Evolutionary conservation across 441 rosid genomes (phyloP).

Genomic region (Gossypium aridum): DNA sequence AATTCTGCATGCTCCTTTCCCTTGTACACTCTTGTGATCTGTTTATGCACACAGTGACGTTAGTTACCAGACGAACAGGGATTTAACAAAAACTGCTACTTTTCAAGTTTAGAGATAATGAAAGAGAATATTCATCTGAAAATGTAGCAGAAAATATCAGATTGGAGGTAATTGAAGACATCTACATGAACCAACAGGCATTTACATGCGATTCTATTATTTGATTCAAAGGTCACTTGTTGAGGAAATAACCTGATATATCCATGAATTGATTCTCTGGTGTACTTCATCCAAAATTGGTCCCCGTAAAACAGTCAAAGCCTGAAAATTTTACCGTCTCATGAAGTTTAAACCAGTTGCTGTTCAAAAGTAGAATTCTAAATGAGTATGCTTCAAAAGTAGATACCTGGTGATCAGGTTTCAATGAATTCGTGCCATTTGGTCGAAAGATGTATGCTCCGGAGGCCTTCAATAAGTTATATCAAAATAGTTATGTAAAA

Average conservation of each 20-base stretch:
- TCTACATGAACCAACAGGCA: background rate
- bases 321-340: slow-evolving; percentile 23
- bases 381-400: background rate
- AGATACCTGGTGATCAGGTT: slow-evolving; percentile 36
- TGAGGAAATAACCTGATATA: slow-evolving; percentile 35
- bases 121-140: background rate
- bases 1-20: slow-evolving; percentile 46
- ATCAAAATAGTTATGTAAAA: slow-evolving; percentile 2
- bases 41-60: slow-evolving; percentile 10
- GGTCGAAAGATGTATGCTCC: slow-evolving; percentile 54
- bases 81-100: background rate
- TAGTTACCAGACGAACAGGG: background rate
- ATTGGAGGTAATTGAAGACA: background rate
- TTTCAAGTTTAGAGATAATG: background rate
- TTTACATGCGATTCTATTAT: background rate
- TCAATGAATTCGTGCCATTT: slow-evolving; percentile 24
- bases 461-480: slow-evolving; percentile 29
- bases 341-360: slow-evolving; percentile 6
- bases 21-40: slow-evolving; percentile 42
- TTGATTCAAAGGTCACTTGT: background rate
- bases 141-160: background rate
- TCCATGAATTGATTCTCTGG: slow-evolving; percentile 43
- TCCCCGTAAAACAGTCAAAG: slow-evolving; percentile 32
- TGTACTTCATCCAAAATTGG: slow-evolving; percentile 45
- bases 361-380: slow-evolving; percentile 1